Conservation (phyloP, 805 yeast genomes). For the Brettanomyces bruxellensis region DNA sequence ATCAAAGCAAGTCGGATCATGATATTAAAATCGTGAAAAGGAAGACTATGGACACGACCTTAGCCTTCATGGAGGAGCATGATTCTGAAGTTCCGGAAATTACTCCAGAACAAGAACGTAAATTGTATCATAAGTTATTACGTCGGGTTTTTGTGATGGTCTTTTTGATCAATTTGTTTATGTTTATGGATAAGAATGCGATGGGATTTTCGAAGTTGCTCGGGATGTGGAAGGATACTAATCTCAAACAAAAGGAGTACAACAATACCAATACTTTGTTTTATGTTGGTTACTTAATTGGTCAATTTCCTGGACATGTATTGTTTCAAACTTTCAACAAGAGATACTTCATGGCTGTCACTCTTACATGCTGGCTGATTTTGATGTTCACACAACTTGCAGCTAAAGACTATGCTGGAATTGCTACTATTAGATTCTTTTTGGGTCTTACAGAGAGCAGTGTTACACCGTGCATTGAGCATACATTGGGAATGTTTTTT, state of each 20-base stretch:
- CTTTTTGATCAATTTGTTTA: conserved; percentile 29
- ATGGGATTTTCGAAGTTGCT: conserved; percentile 38
- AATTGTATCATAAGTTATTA: conserved; percentile 30
- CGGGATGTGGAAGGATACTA: conserved; percentile 37
- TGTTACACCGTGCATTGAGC: conserved; percentile 8
- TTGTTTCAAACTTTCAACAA: conserved; percentile 30
- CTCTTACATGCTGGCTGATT: conserved; percentile 26
- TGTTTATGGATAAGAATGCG: conserved; percentile 45
- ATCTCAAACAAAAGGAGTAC: conserved; percentile 32
- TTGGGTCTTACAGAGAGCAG: conserved; percentile 26
- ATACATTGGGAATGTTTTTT: conserved; percentile 32
- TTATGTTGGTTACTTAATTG: conserved; percentile 37
- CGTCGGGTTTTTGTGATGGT: conserved; percentile 27
- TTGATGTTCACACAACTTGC: conserved; percentile 20
- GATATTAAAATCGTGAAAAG: neutral
- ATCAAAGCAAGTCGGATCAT: neutral
- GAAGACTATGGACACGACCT: conserved; percentile 9
- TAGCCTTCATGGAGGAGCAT: conserved; percentile 4
- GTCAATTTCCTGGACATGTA: conserved; percentile 35
- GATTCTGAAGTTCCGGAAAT: conserved; percentile 24
- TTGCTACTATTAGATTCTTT: conserved; percentile 26
- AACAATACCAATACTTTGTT: conserved; percentile 38
- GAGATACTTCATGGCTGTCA: conserved; percentile 21
- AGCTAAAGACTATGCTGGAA: conserved; percentile 22
- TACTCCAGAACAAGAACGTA: conserved; percentile 34